Evolutionary conservation across 2,329 filamentous ascomycete species (phyloP).

Genomic region (Colletotrichum eremochloae): DNA sequence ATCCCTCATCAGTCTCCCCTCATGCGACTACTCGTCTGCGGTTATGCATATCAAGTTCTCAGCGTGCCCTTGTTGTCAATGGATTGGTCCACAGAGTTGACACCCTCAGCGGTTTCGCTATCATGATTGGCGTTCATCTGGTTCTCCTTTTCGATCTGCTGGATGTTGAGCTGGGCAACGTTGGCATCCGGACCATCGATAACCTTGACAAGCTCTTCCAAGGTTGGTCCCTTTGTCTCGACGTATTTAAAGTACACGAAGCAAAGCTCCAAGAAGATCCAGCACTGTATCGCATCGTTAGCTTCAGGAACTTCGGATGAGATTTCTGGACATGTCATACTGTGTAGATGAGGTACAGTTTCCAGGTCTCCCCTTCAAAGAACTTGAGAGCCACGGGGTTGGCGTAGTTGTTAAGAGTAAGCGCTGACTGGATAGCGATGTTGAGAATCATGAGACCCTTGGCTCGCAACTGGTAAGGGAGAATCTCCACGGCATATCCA

Average conservation of each 20-base stretch:
- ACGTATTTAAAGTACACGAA: constrained; percentile 67
- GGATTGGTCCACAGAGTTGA: background rate
- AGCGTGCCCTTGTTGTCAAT: background rate
- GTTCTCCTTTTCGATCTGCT: constrained; percentile 60
- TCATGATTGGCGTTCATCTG: constrained; percentile 10
- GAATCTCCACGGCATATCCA: constrained; percentile 69
- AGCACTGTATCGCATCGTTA: constrained; percentile 18
- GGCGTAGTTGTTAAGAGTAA: constrained; percentile 61
- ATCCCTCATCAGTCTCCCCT: no score
- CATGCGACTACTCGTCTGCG: no score
- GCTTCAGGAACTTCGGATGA: no score
- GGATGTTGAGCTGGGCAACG: constrained; percentile 60
- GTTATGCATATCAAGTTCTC: background rate
- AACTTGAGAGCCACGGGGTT: constrained; percentile 44
- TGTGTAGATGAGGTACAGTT: constrained; percentile 36
- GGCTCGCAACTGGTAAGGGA: constrained; percentile 69
- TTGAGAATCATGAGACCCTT: constrained; percentile 75
- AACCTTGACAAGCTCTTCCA: constrained; percentile 75
- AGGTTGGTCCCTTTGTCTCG: constrained; percentile 73
- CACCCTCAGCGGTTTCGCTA: constrained; percentile 15
- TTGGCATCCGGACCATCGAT: constrained; percentile 72
- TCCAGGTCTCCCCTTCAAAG: constrained; percentile 39
- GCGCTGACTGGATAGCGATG: constrained; percentile 70
- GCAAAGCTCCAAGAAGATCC: constrained; percentile 30
- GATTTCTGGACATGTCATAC: background rate